These are phyloP conservation scores for Crucibulum laeve DNA, from an alignment of 768 basidiomycete species.

Conservation along the genomic window DNA sequence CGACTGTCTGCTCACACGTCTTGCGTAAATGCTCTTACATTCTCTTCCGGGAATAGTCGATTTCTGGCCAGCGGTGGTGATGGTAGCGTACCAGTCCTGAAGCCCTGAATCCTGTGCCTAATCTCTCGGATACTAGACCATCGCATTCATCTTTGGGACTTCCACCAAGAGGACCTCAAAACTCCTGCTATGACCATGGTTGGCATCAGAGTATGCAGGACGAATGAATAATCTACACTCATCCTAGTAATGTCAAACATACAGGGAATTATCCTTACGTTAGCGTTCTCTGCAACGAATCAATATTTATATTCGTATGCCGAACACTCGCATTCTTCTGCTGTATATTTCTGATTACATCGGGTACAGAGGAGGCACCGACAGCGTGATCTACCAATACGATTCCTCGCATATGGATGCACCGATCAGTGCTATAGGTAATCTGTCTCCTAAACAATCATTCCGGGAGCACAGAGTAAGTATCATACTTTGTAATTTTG, in stretches of 20 bases:
- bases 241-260: neutral
- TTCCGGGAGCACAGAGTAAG: slow-evolving; percentile 18
- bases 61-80: slow-evolving; percentile 71
- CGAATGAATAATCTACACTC: neutral
- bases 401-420: slow-evolving; percentile 37
- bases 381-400: slow-evolving; percentile 47
- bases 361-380: slow-evolving; percentile 47
- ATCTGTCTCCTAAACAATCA: slow-evolving; percentile 10
- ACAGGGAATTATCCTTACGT: slow-evolving; percentile 69
- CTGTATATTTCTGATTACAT: slow-evolving; percentile 4
- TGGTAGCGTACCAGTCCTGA: slow-evolving; percentile 33
- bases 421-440: slow-evolving; percentile 14
- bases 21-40: slow-evolving; percentile 61
- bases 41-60: slow-evolving; percentile 55
- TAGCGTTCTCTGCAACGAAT: slow-evolving; percentile 68
- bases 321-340: slow-evolving; percentile 9
- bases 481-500: neutral
- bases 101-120: slow-evolving; percentile 4
- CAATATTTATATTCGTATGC: slow-evolving; percentile 63
- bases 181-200: slow-evolving; percentile 34
- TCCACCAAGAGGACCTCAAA: slow-evolving; percentile 52
- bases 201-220: slow-evolving; percentile 40
- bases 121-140: slow-evolving; percentile 34
- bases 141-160: slow-evolving; percentile 59
- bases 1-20: slow-evolving; percentile 46